Base-by-base conservation (phyloP, 2,329 filamentous ascomycete genomes). In the Ophiocordyceps unilateralis region DNA sequence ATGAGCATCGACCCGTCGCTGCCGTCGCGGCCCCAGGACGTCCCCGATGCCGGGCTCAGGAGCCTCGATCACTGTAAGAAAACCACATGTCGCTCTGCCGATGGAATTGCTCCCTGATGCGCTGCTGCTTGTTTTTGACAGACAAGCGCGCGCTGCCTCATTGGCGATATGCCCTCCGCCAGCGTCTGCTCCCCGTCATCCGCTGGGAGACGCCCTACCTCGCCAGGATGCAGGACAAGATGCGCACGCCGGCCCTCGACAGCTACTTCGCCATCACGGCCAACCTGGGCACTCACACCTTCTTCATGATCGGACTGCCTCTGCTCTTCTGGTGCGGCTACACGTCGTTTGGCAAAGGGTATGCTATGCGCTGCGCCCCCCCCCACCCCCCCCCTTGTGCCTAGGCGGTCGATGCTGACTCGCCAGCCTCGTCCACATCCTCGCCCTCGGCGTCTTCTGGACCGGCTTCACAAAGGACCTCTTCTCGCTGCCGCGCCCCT, bases 251-350 rank as follows among this genome's bases (percentile, higher is more conserved):
- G 1, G 74, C 83, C 9, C 78, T 96, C 54, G 91, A 98, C 63
- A 85, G 85, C 48, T 98, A 95, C 67, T 98, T 98, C 63, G 89
- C 91, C 41, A 85, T 93, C 50, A 93, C 88, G 1, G 91, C 91
- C 49, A 98, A 96, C 61, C 74, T 96, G 44, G 86, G 91, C 50
- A 98, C 91, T 1, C 91, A 98, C 63, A 98, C 91, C 1, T 96
- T 95, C 67, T 98, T 95, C 69, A 96, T 96, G 88, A 74, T 94
- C 51, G 82, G 86, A 45, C 67, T 98, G 55, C 91, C 91, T 6
- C 85, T 96, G 50, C 74, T 94, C 52, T 96, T 96, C 67, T 98
- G 91, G 91, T 94, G 86, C 55, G 89, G 89, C 43, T 83, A 88
- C 62, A 79, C 82, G 38, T 78, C 74, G 48, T 74, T 93, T 50